Base-by-base conservation (phyloP, 495 filamentous ascomycete genomes). In the Aspergillus coremiiformis region DNA sequence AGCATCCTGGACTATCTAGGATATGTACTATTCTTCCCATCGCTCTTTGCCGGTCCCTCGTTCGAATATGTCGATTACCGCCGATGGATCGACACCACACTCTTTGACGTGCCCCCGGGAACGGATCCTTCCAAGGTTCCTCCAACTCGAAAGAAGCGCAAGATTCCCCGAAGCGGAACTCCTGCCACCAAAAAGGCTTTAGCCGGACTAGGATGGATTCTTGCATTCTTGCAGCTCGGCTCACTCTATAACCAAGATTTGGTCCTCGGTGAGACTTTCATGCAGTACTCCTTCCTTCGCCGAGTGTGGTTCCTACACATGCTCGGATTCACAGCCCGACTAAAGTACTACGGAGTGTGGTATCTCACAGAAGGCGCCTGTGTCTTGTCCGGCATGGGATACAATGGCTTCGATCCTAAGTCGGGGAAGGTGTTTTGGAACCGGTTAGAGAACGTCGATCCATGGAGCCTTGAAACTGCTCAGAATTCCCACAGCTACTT, bases 311-410 rank as follows among this genome's bases (percentile, higher is more conserved):
- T 84, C 53, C 70, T 96, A 17, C 80, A 96, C 62, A 86, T 93
- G 82, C 76, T 96, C 26, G 83, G 83, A 22, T 77, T 97, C 52
- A 82, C 86, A 4, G 77, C 85, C 5, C 84, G 93, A 17, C 77
- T 83, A 29, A 97, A 97, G 68, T 98, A 95, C 70, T 98, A 97
- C 59, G 93, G 91, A 33, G 90, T 93, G 1, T 98, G 93, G 93
- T 80, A 78, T 44, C 69, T 98, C 54, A 90, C 92, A 2, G 93
- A 98, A 68, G 93, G 93, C 41, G 84, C 93, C 37, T 98, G 92
- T 65, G 96, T 97, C 49, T 79, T 98, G 11, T 85, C 89, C 5
- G 93, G 93, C 3, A 80, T 98, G 58, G 92, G 94, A 39, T 98
- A 90, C 72, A 95, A 94, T 58, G 92, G 94, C 37, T 79, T 97